Evolutionary conservation across 108 stramenopile species (phyloP), one percentile per base, ranked within the genome.

Genomic region (Skeletonema menzelii): DNA sequence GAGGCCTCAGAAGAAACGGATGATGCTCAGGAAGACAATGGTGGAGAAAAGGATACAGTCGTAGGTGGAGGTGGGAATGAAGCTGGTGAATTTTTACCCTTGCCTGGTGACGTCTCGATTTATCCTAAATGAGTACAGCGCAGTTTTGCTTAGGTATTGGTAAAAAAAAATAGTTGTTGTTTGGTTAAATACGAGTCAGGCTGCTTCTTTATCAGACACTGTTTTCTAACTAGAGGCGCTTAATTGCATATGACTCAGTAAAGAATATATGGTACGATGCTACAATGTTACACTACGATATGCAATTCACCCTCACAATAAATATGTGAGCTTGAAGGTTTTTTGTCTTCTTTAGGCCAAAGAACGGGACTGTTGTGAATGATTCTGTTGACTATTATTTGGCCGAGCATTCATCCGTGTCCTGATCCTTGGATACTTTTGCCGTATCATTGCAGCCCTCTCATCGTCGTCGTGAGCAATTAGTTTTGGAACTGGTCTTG

Each of bases 401-500:
- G 22, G 49, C 10, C 22, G 14, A 42, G 40, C n/a, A 1, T 8
- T 53, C 49, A 8, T 53, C 8, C 20, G 22, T n/a, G 49, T 22
- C n/a, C 49, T 53, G 22, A 53, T 24, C 17, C 22, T 53, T 53
- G 49, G 49, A 53, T 53, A 24, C 22, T 10, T 53, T 8, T 53
- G 49, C 24, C 49, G 49, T 30, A 62, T 26, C 56, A 69, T 68
- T 37, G 32, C 38, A 68, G 49, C 30, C 22, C 49, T 53, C 24
- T 53, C 49, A 12, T 61, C 62, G 32, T 72, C 78, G 62, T 79
- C 78, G 15, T 65, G 42, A 24, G 32, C 70, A 24, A 79, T 70
- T 11, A 79, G 71, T 61, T 58, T 79, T 8, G 78, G 78, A 27
- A 66, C 66, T 14, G 78, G 78, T 13, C 22, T 59, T 15, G 78